Evolutionary conservation across 306 rosid genomes (phyloP).

Genomic region (Vachellia collinsii): DNA sequence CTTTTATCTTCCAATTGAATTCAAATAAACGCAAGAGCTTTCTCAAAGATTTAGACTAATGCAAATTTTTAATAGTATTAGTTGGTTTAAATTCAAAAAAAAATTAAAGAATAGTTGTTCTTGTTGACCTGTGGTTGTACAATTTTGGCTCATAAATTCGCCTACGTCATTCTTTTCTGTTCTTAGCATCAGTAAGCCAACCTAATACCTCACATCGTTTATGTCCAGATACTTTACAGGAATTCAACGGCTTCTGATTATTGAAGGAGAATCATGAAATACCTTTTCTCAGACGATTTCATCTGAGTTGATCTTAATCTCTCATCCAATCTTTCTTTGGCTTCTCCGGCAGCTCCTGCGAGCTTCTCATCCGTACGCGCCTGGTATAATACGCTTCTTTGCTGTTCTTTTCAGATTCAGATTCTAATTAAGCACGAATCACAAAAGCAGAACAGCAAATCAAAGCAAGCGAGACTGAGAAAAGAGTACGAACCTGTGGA

Average conservation of each 20-base stretch:
- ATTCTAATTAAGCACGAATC: not conserved
- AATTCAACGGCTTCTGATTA: not conserved
- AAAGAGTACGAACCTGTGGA: not conserved
- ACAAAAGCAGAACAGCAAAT: not conserved
- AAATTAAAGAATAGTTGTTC: not conserved
- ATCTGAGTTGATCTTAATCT: slow-evolving; percentile 43
- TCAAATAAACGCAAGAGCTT: not conserved
- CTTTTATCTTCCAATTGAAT: not conserved
- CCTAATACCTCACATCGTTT: not conserved
- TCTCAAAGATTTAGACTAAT: not conserved
- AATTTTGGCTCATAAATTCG: not conserved
- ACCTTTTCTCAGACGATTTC: slow-evolving; percentile 42
- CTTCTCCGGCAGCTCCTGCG: slow-evolving; percentile 68
- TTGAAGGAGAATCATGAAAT: not conserved
- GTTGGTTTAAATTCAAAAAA: not conserved
- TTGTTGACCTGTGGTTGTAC: not conserved
- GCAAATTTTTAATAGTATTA: not conserved
- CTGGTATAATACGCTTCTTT: slow-evolving; percentile 40
- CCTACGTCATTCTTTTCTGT: not conserved
- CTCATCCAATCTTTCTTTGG: slow-evolving; percentile 74
- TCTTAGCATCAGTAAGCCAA: not conserved
- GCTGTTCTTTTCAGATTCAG: not conserved
- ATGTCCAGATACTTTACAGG: not conserved
- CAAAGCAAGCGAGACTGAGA: not conserved
- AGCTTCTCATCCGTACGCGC: slow-evolving; percentile 52